Percentiles rank a stretch among this genome's conserved stretches.
Conservation (phyloP, 2,329 filamentous ascomycete genomes). For the Aureobasidium lini region DNA sequence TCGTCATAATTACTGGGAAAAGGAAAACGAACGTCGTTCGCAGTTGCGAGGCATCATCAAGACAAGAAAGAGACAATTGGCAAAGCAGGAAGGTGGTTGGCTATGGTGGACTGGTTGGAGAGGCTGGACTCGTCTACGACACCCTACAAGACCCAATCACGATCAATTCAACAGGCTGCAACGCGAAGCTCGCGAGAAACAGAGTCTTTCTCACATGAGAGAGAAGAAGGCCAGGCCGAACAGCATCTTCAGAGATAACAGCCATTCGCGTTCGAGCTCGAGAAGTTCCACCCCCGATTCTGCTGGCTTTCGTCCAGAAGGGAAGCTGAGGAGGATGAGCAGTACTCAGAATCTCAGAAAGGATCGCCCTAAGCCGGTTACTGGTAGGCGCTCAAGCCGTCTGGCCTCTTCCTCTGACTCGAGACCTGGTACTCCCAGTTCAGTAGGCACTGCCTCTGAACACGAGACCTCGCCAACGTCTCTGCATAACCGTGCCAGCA, state of each 20-base stretch:
- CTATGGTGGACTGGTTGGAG: conserved; percentile 81
- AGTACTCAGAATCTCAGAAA: conserved; percentile 13
- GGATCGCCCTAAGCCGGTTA: conserved; percentile 7
- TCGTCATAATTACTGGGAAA: conserved; percentile 91
- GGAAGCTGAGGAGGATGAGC: background rate
- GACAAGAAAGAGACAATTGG: conserved; percentile 59
- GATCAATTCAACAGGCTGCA: conserved; percentile 5
- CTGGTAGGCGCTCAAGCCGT: conserved; percentile 2
- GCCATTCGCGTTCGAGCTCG: conserved; percentile 22
- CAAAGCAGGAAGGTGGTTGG: conserved; percentile 65
- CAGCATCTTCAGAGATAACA: conserved; percentile 14
- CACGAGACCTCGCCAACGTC: background rate
- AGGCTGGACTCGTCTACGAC: conserved; percentile 36
- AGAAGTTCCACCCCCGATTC: conserved; percentile 27
- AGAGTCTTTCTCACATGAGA: conserved; percentile 29
- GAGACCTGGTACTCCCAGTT: background rate
- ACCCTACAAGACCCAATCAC: background rate
- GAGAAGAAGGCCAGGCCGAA: conserved; percentile 13
- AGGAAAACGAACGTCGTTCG: conserved; percentile 82
- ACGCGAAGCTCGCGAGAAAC: conserved; percentile 13
- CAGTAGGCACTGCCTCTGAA: background rate
- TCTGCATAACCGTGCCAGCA: conserved; percentile 15
- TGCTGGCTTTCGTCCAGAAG: conserved; percentile 15
- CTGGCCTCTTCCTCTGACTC: conserved; percentile 13
- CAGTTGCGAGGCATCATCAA: conserved; percentile 64